Evolutionary conservation across 306 rosid genomes (phyloP).

Genomic region (Cajanus cajan): DNA sequence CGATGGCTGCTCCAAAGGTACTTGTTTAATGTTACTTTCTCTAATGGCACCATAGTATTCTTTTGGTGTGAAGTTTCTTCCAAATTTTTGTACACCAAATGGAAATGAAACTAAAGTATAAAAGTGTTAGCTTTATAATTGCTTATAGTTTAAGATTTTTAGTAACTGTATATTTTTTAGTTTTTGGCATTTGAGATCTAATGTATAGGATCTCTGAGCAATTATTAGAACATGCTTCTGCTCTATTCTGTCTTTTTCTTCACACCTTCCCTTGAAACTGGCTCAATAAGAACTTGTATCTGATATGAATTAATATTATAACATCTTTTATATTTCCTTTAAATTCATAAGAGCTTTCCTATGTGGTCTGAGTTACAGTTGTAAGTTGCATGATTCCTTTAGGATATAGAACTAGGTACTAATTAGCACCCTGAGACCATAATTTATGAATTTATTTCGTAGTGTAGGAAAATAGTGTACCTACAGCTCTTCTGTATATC

Average conservation of each 20-base stretch:
- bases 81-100: background rate
- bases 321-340: background rate
- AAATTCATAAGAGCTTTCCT: background rate
- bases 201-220: background rate
- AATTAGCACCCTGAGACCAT: background rate
- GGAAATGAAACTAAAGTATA: background rate
- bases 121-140: background rate
- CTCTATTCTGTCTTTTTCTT: background rate
- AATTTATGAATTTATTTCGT: background rate
- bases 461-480: background rate
- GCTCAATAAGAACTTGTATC: background rate
- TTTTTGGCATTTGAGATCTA: background rate
- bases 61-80: background rate
- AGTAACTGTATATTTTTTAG: background rate
- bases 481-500: background rate
- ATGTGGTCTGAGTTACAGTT: background rate
- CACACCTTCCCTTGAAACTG: conserved; percentile 16
- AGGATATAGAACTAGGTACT: conserved; percentile 5
- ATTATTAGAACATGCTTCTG: background rate
- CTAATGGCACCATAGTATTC: background rate
- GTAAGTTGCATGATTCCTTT: background rate
- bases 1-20: conserved; percentile 99
- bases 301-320: background rate
- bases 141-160: conserved; percentile 1
- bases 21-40: conserved; percentile 22